These are phyloP conservation scores for Trichoderma brevicompactum DNA, from an alignment of 2,329 filamentous ascomycete species.

Conservation along the genomic window DNA sequence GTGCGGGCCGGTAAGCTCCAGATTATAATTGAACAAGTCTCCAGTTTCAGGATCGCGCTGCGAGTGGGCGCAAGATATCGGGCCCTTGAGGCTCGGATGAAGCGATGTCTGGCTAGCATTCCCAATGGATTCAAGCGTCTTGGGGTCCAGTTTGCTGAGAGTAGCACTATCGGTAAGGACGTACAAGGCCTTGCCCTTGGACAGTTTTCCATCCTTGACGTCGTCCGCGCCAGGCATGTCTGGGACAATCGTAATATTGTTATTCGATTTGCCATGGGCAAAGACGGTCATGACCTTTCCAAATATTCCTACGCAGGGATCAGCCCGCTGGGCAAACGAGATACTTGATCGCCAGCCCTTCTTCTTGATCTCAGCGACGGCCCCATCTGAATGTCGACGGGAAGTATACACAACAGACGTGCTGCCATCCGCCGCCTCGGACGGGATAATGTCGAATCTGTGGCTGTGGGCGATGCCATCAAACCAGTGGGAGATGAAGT, in stretches of 20 bases:
- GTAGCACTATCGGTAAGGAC: constrained; percentile 53
- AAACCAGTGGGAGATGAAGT: constrained; percentile 76
- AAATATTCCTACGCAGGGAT: constrained; percentile 76
- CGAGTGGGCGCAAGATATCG: constrained; percentile 71
- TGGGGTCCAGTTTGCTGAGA: constrained; percentile 67
- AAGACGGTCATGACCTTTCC: constrained; percentile 71
- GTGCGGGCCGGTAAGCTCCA: constrained; percentile 63
- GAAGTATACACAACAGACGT: constrained; percentile 69
- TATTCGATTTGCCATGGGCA: constrained; percentile 49
- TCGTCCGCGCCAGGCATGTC: constrained; percentile 60
- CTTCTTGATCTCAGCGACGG: constrained; percentile 63
- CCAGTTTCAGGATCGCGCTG: constrained; percentile 73
- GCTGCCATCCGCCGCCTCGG: constrained; percentile 37
- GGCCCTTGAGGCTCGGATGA: constrained; percentile 70
- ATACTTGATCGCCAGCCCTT: constrained; percentile 61
- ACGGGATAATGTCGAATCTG: constrained; percentile 68
- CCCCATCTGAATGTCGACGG: constrained; percentile 66
- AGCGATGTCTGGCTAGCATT: constrained; percentile 62
- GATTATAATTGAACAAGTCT: constrained; percentile 81
- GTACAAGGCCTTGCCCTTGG: constrained; percentile 29
- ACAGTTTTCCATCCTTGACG: constrained; percentile 33
- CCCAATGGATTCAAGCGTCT: constrained; percentile 73
- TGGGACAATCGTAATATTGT: constrained; percentile 67
- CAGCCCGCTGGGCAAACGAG: constrained; percentile 71
- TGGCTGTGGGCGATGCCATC: constrained; percentile 75